Percentiles rank a stretch among this genome's conserved stretches.
Evolutionary conservation across 129 eudicot genomes (phyloP).

Genomic region (Tagetes patula): DNA sequence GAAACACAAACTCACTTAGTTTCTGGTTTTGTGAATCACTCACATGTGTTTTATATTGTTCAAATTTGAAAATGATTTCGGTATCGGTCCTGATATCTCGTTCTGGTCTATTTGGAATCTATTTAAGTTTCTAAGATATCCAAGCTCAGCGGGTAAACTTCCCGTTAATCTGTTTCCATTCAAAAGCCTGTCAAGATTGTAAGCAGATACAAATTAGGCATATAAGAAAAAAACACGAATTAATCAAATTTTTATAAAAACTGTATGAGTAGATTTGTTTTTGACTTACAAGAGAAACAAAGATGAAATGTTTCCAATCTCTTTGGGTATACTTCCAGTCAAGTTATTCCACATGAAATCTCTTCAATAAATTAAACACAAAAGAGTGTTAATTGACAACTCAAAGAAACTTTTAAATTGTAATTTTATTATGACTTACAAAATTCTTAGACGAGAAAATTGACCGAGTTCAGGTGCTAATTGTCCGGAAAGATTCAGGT

Average conservation of each 20-base stretch:
- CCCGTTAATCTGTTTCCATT: slow-evolving; percentile 78
- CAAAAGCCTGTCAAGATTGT: slow-evolving; percentile 61
- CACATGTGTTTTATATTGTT: slow-evolving; percentile 60
- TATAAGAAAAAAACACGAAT: slow-evolving; percentile 2
- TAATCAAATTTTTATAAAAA: background rate
- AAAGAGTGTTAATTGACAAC: slow-evolving; percentile 17
- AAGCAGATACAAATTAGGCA: background rate
- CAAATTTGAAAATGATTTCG: slow-evolving; percentile 69
- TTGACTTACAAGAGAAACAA: slow-evolving; percentile 67
- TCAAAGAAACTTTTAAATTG: background rate
- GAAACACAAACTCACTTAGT: background rate
- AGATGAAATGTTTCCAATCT: slow-evolving; percentile 63
- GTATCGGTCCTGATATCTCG: slow-evolving; percentile 71
- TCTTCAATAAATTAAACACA: slow-evolving; percentile 34
- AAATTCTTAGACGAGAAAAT: slow-evolving; percentile 53
- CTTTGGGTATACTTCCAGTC: slow-evolving; percentile 73
- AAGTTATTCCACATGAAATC: slow-evolving; percentile 87
- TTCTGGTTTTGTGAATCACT: slow-evolving; percentile 30
- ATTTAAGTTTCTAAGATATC: slow-evolving; percentile 51
- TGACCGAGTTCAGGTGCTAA: slow-evolving; percentile 87
- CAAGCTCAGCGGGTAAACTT: slow-evolving; percentile 71
- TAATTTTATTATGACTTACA: slow-evolving; percentile 52
- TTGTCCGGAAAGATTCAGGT: slow-evolving; percentile 70
- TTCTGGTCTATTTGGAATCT: slow-evolving; percentile 81
- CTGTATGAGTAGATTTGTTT: background rate